Evolutionary conservation across 768 basidiomycete genomes (phyloP), one percentile per base, ranked within the genome.

Genomic region (Kwoniella sp.): DNA sequence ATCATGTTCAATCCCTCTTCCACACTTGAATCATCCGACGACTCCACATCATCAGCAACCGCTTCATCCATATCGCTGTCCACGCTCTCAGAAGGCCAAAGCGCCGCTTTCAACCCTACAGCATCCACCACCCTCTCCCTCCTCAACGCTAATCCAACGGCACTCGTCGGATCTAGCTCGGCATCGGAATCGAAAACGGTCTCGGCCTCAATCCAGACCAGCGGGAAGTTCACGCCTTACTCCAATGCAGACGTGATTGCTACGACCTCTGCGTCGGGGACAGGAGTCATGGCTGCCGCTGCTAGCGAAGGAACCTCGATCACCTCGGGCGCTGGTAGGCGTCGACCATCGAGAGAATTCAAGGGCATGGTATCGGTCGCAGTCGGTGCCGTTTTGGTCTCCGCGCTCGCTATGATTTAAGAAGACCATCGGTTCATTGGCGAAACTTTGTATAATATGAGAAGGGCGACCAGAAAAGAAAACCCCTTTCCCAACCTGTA

Each of bases 91-190:
- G 41, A 45, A 45, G 58, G 58, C 26, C 48, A 60, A 52, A 51
- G 29, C 17, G 48, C 48, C 17, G 58, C 58, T 11, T 60, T 60
- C 31, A 51, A 60, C 28, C 58, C 58, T 15, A 60, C 58, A 3
- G 29, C 58, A 7, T 25, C 58, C 1, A 60, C 58, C 5, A 60
- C 58, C 7, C 45, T 52, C 13, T 50, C 58, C 7, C 26, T 60
- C 0, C 50, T 60, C n/a, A 50, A 48, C n/a, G 51, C 34, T 15
- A 17, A 23, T 25, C 41, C 41, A 20, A 34, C 34, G 23, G 41
- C 38, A 4, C 22, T 50, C 23, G 34, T 20, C 23, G 11, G 9
- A 8, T 45, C 41, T 17, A 45, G 41, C 41, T 45, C 41, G 3
- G 41, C 8, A 8, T 45, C 41, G 3, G 11, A 17, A 3, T 17